These are phyloP conservation scores for Colletotrichum shisoi DNA, from an alignment of 2,329 filamentous ascomycete genomes.

Conservation along the genomic window DNA sequence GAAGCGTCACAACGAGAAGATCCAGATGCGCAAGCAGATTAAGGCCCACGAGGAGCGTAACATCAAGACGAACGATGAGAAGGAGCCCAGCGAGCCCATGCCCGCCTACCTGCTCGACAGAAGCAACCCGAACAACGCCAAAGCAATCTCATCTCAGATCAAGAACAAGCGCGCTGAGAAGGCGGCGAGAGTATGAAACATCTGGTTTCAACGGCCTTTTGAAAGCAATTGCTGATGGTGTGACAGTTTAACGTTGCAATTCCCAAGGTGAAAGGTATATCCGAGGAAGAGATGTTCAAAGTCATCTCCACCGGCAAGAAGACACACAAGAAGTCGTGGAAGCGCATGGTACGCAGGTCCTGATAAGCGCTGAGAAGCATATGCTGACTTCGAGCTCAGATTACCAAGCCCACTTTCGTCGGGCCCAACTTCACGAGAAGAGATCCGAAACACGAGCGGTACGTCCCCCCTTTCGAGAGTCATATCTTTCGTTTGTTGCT, in stretches of 20 bases:
- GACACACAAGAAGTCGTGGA: conserved; percentile 83
- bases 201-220: not conserved
- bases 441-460: conserved; percentile 75
- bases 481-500: too few relatives aligned
- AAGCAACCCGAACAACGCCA: conserved; percentile 62
- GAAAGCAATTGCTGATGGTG: not conserved
- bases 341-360: conserved; percentile 68
- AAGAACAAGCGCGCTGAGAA: conserved; percentile 62
- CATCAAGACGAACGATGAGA: conserved; percentile 84
- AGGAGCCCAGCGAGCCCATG: conserved; percentile 81
- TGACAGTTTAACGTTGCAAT: conserved; percentile 82
- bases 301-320: conserved; percentile 97
- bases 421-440: conserved; percentile 87
- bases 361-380: conserved; percentile 53
- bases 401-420: conserved; percentile 88
- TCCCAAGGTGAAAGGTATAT: conserved; percentile 76
- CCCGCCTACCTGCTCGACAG: conserved; percentile 95
- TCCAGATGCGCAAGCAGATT: conserved; percentile 95
- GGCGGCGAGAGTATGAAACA: conserved; percentile 46
- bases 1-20: conserved; percentile 96
- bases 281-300: conserved; percentile 97
- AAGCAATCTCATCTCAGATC: conserved; percentile 83
- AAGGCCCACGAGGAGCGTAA: conserved; percentile 95
- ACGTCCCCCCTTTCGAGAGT: not conserved
- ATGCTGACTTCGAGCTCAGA: conserved; percentile 43